Evolutionary conservation across 2,329 filamentous ascomycete genomes (phyloP), one percentile per base, ranked within the genome.

Genomic region (Diaporthe sp.): DNA sequence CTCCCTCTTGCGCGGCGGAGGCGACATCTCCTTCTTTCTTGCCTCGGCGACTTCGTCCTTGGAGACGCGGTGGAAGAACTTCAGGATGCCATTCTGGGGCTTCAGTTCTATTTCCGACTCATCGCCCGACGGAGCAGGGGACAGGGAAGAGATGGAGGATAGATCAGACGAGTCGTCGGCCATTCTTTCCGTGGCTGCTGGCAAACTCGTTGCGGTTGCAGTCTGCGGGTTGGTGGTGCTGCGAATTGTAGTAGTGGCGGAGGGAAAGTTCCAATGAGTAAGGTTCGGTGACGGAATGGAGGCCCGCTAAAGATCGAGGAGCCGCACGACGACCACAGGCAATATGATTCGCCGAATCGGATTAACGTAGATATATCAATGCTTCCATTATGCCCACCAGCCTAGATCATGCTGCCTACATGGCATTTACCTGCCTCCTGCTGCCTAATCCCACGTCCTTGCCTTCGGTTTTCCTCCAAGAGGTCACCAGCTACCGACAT

Each of bases 1-100:
- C 75, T 94, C 92, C 83, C 96, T 90, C 88, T 97, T 97, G 81
- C 91, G 92, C 81, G 92, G 88, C 75, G 92, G 92, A 77, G 93
- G 92, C 79, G 92, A 91, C 72, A 88, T 85, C 80, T 91, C 89
- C 49, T 65, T 73, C 70, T 75, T 75, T 84, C 89, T 90, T 80
- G 89, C 81, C 77, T 84, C 78, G 59, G 81, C 80, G 44, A 83
- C 81, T 28, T 77, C 61, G 78, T 84, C 84, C 79, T 88, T 86
- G 80, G 88, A 86, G 74, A 88, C 81, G 82, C 91, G 92, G 78
- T 90, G 87, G 85, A 93, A 93, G 89, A 92, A 93, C 85, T 92
- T 92, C 75, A 92, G 85, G 78, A 93, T 93, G 77, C 91, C 90
- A 79, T 87, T 84, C 79, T 90, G 89, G 75, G 86, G 83, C 75